Percentiles rank a stretch among this genome's conserved stretches.
Evolutionary conservation across 805 yeast genomes (phyloP).

Genomic region (Kregervanrija fluxuum): DNA sequence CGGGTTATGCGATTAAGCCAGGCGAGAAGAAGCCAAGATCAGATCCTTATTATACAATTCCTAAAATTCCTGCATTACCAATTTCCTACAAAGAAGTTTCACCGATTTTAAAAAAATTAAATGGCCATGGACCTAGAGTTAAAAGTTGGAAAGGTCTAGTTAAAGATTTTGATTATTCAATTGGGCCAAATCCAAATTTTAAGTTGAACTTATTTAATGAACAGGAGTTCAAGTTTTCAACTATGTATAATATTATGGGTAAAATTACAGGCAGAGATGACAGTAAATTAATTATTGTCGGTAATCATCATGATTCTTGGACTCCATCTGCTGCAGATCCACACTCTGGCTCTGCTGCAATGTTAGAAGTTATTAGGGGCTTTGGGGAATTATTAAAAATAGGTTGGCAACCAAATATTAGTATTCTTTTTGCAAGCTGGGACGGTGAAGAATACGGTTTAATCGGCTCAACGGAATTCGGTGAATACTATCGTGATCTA

Average conservation of each 20-base stretch:
- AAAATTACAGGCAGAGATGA: constrained; percentile 47
- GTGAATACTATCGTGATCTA: constrained; percentile 46
- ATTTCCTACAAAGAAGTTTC: constrained; percentile 55
- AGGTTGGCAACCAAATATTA: constrained; percentile 71
- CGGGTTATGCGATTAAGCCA: constrained; percentile 58
- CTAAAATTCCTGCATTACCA: constrained; percentile 66
- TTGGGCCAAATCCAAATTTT: constrained; percentile 31
- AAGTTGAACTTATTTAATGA: constrained; percentile 49
- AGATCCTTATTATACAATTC: constrained; percentile 45
- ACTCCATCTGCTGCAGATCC: constrained; percentile 75
- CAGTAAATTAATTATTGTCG: constrained; percentile 50
- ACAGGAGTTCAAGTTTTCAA: constrained; percentile 55
- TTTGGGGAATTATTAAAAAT: constrained; percentile 40
- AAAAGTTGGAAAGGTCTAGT: constrained; percentile 25
- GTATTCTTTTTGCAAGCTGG: constrained; percentile 69
- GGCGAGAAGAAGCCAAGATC: constrained; percentile 42
- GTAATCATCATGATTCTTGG: constrained; percentile 82
- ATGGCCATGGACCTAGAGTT: constrained; percentile 48
- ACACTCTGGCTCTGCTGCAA: constrained; percentile 61
- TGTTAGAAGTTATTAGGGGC: constrained; percentile 58
- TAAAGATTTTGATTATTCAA: constrained; percentile 29
- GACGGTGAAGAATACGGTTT: constrained; percentile 74
- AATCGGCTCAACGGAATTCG: constrained; percentile 74
- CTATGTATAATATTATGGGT: constrained; percentile 59
- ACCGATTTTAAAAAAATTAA: constrained; percentile 52